phyloP scores from a whole-genome alignment of 768 basidiomycete genomes.

The Daedalea quercina region DNA sequence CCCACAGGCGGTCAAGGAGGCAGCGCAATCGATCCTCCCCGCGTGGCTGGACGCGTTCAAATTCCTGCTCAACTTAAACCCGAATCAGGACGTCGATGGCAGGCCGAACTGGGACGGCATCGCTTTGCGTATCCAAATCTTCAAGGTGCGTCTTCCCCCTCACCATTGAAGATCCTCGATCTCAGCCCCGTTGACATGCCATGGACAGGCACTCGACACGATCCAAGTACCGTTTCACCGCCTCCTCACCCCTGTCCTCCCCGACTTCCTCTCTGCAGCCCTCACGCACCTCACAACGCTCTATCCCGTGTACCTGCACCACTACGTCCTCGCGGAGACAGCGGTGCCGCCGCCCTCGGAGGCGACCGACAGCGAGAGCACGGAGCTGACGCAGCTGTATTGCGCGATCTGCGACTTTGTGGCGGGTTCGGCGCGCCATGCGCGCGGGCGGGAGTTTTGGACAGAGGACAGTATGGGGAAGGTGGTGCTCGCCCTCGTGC shows the following conservation, averaged over 20 bases:
- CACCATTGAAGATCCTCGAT: neutral
- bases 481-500: slow-evolving; percentile 52
- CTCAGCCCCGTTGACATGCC: neutral
- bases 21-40: slow-evolving; percentile 73
- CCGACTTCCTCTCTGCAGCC: slow-evolving; percentile 50
- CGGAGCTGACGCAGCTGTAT: slow-evolving; percentile 72
- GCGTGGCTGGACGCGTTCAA: slow-evolving; percentile 91
- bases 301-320: slow-evolving; percentile 52
- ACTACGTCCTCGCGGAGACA: slow-evolving; percentile 52
- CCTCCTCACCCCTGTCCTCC: slow-evolving; percentile 55
- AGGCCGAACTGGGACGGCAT: slow-evolving; percentile 75
- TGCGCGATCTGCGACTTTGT: slow-evolving; percentile 80
- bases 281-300: slow-evolving; percentile 54
- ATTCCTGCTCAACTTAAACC: slow-evolving; percentile 61
- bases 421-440: slow-evolving; percentile 55
- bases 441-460: slow-evolving; percentile 63
- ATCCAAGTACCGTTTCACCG: slow-evolving; percentile 81
- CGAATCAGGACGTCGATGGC: slow-evolving; percentile 52
- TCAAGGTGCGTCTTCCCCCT: slow-evolving; percentile 50
- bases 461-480: slow-evolving; percentile 39
- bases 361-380: slow-evolving; percentile 42
- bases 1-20: slow-evolving; percentile 80
- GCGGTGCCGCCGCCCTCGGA: slow-evolving; percentile 61
- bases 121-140: slow-evolving; percentile 74
- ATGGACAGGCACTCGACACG: slow-evolving; percentile 68